These are phyloP conservation scores for Sugiyamaella pinicola DNA, from an alignment of 1,139 yeast species.

Conservation along the genomic window DNA sequence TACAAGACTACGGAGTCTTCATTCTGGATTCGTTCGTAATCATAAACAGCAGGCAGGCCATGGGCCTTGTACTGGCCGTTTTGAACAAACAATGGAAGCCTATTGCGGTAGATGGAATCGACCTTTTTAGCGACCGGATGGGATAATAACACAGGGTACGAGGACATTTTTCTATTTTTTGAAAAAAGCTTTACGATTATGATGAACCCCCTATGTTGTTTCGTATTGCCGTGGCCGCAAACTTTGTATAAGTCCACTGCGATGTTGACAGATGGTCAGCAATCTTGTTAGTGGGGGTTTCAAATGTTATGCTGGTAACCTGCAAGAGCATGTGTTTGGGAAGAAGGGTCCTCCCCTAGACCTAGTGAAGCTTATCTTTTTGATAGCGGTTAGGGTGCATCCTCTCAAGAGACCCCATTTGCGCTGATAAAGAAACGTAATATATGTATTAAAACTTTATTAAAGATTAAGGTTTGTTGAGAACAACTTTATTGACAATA, in stretches of 20 bases:
- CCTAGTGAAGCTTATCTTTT: no score
- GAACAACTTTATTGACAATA: conserved; percentile 27
- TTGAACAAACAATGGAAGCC: conserved; percentile 74
- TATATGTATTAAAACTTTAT: not conserved
- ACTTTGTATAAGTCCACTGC: no score
- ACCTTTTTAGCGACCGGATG: conserved; percentile 81
- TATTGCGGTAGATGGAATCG: conserved; percentile 71
- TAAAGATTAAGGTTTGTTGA: conserved; percentile 16
- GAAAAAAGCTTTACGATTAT: no score
- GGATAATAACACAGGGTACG: conserved; percentile 27
- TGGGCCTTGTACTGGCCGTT: conserved; percentile 70
- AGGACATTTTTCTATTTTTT: not conserved
- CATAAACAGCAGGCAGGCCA: conserved; percentile 80
- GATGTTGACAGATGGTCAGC: conserved; percentile 8
- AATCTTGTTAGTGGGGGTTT: conserved; percentile 2
- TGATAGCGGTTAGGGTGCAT: conserved; percentile 6
- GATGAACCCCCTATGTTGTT: no score
- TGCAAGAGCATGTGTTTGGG: not conserved
- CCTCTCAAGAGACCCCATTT: not conserved
- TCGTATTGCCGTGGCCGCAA: no score
- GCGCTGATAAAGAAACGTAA: not conserved
- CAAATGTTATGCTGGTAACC: not conserved
- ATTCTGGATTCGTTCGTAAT: conserved; percentile 51
- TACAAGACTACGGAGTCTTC: conserved; percentile 51
- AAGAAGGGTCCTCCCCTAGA: not conserved